A percentile compares a stretch with the other conserved stretches of the same genome.
phyloP scores from a whole-genome alignment of 2,329 filamentous ascomycete species.

The Aspergillus fijiensis region DNA sequence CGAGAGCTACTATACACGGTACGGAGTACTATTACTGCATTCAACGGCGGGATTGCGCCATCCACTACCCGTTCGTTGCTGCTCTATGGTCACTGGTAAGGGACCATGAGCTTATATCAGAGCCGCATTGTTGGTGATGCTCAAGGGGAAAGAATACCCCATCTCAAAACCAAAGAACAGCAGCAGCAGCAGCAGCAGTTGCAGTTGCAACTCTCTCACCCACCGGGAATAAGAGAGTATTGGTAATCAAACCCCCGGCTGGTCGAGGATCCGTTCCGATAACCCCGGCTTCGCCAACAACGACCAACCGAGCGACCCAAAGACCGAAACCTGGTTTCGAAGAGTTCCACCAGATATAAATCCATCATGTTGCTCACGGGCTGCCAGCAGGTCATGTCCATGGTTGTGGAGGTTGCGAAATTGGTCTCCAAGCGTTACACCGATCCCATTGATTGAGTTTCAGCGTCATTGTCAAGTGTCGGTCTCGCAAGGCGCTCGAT shows the following conservation, averaged over 20 bases:
- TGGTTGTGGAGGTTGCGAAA: accelerated
- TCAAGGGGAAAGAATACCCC: too few relatives aligned
- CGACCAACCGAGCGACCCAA: not conserved
- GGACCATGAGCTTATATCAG: not conserved
- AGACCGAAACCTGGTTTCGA: not conserved
- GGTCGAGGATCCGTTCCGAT: conserved; percentile 7
- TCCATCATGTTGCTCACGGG: not conserved
- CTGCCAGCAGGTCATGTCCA: not conserved
- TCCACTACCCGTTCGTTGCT: not conserved
- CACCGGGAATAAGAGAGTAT: not conserved
- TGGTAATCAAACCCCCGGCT: conserved; percentile 1
- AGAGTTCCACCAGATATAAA: not conserved
- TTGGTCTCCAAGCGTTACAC: not conserved
- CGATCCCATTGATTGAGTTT: not conserved
- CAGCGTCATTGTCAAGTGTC: not conserved
- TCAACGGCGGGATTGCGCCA: not conserved
- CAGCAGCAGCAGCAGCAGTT: too few relatives aligned
- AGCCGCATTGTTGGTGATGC: not conserved
- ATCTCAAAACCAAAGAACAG: too few relatives aligned
- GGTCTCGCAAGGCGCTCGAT: too few relatives aligned
- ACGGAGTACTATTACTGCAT: not conserved
- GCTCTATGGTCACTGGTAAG: not conserved
- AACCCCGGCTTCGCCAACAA: not conserved
- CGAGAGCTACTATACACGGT: not conserved
- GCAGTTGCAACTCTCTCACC: too few relatives aligned